Base-by-base conservation (phyloP, 2,329 filamentous ascomycete species). In the Tolypocladium capitatum region DNA sequence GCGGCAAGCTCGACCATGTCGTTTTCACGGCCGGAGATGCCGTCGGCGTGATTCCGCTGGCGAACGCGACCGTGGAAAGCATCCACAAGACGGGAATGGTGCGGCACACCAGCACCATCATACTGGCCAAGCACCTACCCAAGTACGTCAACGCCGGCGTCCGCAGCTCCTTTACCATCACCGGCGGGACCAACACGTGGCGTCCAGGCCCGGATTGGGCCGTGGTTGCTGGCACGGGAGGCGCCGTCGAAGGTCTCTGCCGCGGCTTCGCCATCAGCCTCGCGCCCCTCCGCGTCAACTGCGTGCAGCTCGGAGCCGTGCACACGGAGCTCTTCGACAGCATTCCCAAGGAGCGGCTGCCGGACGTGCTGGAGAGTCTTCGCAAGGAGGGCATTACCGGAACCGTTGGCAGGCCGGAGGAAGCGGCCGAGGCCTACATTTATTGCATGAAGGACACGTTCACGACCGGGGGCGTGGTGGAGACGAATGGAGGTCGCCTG, bases 231-330 rank as follows among this genome's bases (percentile, higher is more conserved):
- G 63, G 64, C 2, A 74, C 71, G 46, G 71, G 69, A 0, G 70
- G 73, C 0, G 79, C 72, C 0, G 52, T 77, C 7, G 67, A 78
- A 45, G 70, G 72, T 3, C 68, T 83, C 58, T 67, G 69, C 2
- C 67, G 75, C 2, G 72, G 68, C 3, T 62, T 86, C 32, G 81
- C 81, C 2, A 55, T 84, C 31, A 81, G 85, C 55, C 56, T 86
- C 48, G 72, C 71, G 52, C 82, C 82, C 0, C 62, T 84, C 9
- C 65, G 83, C 2, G 80, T 84, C 27, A 86, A 86, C 57, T 57
- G 73, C 0, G 75, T 85, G 1, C 67, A 63, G 46, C 78, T 80
- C 0, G 82, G 81, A 0, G 64, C 68, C 0, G 67, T 76, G 0
- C 59, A 69, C 35, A 80, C 76, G 6, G 68, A 69, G 38, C 47